Evolutionary conservation across 2,329 filamentous ascomycete species (phyloP).

Genomic region (Polychaeton citri): DNA sequence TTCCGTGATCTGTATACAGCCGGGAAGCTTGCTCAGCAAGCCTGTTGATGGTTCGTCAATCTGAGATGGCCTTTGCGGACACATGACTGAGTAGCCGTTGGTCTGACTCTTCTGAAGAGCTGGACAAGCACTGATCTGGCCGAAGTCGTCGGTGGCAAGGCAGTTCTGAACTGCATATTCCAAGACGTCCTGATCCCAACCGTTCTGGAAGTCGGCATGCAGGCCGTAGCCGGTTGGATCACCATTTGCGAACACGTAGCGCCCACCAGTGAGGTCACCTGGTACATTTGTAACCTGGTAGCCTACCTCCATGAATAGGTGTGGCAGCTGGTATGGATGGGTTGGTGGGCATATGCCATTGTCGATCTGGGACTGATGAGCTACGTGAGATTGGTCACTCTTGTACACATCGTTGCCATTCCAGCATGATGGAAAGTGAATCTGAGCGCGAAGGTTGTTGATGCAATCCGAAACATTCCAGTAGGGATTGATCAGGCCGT

Average conservation of each 20-base stretch:
- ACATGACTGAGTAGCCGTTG: conserved; percentile 14
- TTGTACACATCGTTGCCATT: conserved; percentile 24
- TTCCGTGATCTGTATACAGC: conserved; percentile 20
- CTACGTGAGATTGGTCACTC: conserved; percentile 28
- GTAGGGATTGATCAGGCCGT: conserved; percentile 18
- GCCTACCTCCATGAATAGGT: conserved; percentile 28
- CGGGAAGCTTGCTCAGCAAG: conserved; percentile 18
- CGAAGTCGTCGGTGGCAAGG: conserved; percentile 21
- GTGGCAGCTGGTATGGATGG: conserved; percentile 25
- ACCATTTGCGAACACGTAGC: conserved; percentile 35
- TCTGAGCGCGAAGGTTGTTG: conserved; percentile 32
- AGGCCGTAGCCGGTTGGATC: conserved; percentile 40
- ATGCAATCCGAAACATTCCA: conserved; percentile 46
- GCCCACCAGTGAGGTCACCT: conserved; percentile 19
- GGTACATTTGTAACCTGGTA: conserved; percentile 24
- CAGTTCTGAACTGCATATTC: conserved; percentile 24
- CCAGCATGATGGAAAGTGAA: conserved; percentile 27
- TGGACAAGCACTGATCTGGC: conserved; percentile 22
- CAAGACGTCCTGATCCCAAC: conserved; percentile 31
- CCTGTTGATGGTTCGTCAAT: conserved; percentile 18
- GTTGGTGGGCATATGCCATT: conserved; percentile 29
- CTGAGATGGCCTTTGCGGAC: conserved; percentile 17
- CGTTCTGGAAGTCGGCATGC: conserved; percentile 42
- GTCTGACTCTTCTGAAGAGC: conserved; percentile 17
- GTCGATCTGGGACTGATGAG: conserved; percentile 25